phyloP scores from a whole-genome alignment of 805 yeast species.

The Metschnikowia baotianmanensis region DNA sequence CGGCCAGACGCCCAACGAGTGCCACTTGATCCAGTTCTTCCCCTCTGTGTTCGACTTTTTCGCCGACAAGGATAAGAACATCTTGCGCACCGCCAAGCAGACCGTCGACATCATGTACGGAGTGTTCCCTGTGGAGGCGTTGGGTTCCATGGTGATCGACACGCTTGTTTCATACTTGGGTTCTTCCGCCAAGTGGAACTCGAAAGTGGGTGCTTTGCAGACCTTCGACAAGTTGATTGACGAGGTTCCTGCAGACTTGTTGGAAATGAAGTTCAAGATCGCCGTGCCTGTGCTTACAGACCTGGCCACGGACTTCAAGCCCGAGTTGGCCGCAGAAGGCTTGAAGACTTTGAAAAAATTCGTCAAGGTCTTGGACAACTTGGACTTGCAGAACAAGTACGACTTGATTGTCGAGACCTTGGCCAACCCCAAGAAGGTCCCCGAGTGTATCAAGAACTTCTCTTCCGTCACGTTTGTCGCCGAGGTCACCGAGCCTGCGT shows the following conservation, averaged over 20 bases:
- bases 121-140: slow-evolving; percentile 72
- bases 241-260: slow-evolving; percentile 79
- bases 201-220: slow-evolving; percentile 77
- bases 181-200: slow-evolving; percentile 91
- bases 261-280: slow-evolving; percentile 75
- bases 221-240: slow-evolving; percentile 70
- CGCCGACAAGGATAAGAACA: slow-evolving; percentile 85
- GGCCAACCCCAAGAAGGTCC: slow-evolving; percentile 85
- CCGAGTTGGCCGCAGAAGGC: slow-evolving; percentile 89
- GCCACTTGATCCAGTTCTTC: slow-evolving; percentile 64
- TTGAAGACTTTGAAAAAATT: slow-evolving; percentile 63
- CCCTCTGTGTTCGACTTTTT: slow-evolving; percentile 64
- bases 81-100: slow-evolving; percentile 80
- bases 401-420: slow-evolving; percentile 81
- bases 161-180: slow-evolving; percentile 60
- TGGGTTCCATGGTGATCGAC: slow-evolving; percentile 67
- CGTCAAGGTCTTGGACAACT: slow-evolving; percentile 83
- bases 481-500: slow-evolving; percentile 95
- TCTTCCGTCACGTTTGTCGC: slow-evolving; percentile 96
- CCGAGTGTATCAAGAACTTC: slow-evolving; percentile 82
- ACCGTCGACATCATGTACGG: slow-evolving; percentile 71
- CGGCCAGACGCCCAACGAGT: slow-evolving; percentile 71
- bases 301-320: slow-evolving; percentile 92
- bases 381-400: slow-evolving; percentile 84
- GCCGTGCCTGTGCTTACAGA: slow-evolving; percentile 85